Conservation (phyloP, 1,284 basidiomycete species). For the Rhodotorula glutinis region DNA sequence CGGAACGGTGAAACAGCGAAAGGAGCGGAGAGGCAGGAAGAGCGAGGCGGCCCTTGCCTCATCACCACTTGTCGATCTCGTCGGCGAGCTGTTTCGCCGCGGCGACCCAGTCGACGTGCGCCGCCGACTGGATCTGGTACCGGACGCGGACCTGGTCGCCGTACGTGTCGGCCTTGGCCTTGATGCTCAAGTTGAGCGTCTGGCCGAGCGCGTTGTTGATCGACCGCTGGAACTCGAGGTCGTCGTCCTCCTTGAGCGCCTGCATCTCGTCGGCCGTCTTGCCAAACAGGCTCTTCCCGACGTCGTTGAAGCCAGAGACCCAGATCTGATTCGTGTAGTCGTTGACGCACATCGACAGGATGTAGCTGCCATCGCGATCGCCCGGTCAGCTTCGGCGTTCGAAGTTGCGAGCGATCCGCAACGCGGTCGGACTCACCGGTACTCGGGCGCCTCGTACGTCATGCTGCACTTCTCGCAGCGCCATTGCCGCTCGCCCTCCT, state of each 20-base stretch:
- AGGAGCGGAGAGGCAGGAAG: not conserved
- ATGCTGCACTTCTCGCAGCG: slow-evolving; percentile 91
- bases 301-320: slow-evolving; percentile 95
- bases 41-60: not conserved
- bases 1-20: not conserved
- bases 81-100: slow-evolving; percentile 55
- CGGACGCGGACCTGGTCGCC: slow-evolving; percentile 69
- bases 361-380: slow-evolving; percentile 61
- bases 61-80: slow-evolving; percentile 22
- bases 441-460: slow-evolving; percentile 67
- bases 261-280: slow-evolving; percentile 77
- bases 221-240: slow-evolving; percentile 60
- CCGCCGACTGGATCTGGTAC: slow-evolving; percentile 71
- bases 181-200: slow-evolving; percentile 78
- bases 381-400: not conserved
- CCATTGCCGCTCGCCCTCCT: slow-evolving; percentile 66
- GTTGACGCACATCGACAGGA: slow-evolving; percentile 80
- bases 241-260: slow-evolving; percentile 67
- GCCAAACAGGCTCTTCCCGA: slow-evolving; percentile 72
- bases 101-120: slow-evolving; percentile 65
- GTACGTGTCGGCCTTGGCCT: slow-evolving; percentile 82
- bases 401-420: too few species aligned
- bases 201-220: slow-evolving; percentile 66
- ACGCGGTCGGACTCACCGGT: slow-evolving; percentile 61
- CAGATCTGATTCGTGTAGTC: slow-evolving; percentile 87